phyloP scores from a whole-genome alignment of 371 early-diverging fungal species.

The Lichtheimia ornata region DNA sequence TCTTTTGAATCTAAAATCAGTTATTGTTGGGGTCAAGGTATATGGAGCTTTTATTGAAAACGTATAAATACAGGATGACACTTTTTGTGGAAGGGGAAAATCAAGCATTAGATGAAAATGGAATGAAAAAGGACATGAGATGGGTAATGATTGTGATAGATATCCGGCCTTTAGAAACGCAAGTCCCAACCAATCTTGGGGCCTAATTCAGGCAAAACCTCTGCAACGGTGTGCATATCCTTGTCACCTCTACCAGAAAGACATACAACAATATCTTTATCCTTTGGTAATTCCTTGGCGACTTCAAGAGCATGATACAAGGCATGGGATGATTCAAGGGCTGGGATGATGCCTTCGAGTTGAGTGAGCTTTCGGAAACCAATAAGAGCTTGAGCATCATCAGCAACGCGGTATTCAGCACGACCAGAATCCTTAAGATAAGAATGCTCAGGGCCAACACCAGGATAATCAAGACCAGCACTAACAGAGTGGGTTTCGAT shows the following conservation, averaged over 20 bases:
- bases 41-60: too few relatives aligned
- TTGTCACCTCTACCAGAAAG: conserved; percentile 97
- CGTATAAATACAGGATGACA: too few relatives aligned
- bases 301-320: conserved; percentile 78
- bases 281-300: conserved; percentile 76
- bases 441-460: conserved; percentile 96
- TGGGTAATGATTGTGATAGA: background rate
- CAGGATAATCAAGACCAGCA: conserved; percentile 97
- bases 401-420: conserved; percentile 84
- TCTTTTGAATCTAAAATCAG: too few relatives aligned
- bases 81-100: background rate
- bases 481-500: conserved; percentile 93
- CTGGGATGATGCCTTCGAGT: conserved; percentile 93
- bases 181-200: conserved; percentile 94
- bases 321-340: conserved; percentile 96
- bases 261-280: conserved; percentile 87
- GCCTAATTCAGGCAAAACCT: conserved; percentile 87
- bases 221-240: conserved; percentile 93
- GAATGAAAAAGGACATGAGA: background rate
- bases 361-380: conserved; percentile 89
- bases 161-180: conserved; percentile 29
- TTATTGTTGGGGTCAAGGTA: too few relatives aligned
- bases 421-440: conserved; percentile 87
- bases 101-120: background rate
- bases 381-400: conserved; percentile 84